Evolutionary conservation across 1,284 basidiomycete genomes (phyloP), one percentile per base, ranked within the genome.

Genomic region (Ceratobasidium sp.): DNA sequence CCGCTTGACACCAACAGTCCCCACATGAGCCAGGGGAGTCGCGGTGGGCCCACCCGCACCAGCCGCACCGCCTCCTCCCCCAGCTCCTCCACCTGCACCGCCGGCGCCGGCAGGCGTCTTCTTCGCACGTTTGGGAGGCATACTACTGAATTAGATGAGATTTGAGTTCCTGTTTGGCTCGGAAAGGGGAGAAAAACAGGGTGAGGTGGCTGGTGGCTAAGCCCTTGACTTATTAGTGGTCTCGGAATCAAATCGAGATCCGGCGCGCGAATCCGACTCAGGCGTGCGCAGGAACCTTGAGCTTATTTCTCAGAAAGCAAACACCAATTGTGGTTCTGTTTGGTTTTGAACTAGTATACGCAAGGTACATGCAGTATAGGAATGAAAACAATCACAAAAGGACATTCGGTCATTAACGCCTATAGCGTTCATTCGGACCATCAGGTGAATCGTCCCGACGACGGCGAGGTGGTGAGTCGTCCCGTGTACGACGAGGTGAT

Each of bases 1-100:
- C 36, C 91, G 83, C 76, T 84, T 87, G 30, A 92, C 89, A 39
- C 90, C 91, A 57, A 90, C 81, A 18, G 84, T 82, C 3, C 76
- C 77, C 30, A 76, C 73, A 46, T 74, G 73, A 3, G 43, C 41
- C 8, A 26, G 50, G 21, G 57, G 57, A 41, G 57, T 18, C 6
- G 57, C 57, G 8, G 57, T 4, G 43, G 57, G n/a, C 3, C 55
- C n/a, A 58, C 10, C 50, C 2, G 6, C 30, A 12, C 50, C 50
- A 32, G 12, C 23, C 26, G 12, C 50, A 53, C 59, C 61, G n/a
- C 45, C 62, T n/a, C 28, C 62, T 28, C 28, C 34, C 21, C 45
- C 62, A 16, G 12, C 43, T n/a, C 43, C 43, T 3, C 43, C 43
- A 18, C 43, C 43, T 10, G 36, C 36, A 52, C 21, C 28, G 28